Evolutionary conservation across 768 basidiomycete genomes (phyloP).

Genomic region (Lentinula guzmanii): DNA sequence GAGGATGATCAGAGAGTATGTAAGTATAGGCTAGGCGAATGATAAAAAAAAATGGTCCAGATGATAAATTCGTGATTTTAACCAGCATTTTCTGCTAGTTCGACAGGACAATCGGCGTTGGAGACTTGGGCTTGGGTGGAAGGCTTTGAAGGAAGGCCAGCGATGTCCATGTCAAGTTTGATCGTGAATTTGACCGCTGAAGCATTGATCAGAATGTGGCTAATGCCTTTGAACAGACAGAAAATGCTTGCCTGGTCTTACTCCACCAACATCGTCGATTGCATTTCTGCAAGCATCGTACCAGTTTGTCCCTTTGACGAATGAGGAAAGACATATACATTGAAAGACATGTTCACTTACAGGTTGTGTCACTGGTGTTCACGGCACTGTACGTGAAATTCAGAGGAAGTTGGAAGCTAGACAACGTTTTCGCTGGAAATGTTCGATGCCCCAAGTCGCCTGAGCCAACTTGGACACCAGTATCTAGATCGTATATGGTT

Average conservation of each 20-base stretch:
- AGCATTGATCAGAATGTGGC: conserved; percentile 6
- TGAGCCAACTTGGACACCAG: conserved; percentile 55
- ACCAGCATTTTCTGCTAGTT: conserved; percentile 47
- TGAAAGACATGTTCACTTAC: conserved; percentile 32
- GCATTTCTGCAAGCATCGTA: conserved; percentile 72
- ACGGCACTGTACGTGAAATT: conserved; percentile 78
- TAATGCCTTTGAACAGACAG: not conserved
- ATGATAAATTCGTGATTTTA: conserved; percentile 22
- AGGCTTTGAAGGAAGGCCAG: conserved; percentile 54
- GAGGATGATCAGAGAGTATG: not conserved
- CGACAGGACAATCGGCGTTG: conserved; percentile 64
- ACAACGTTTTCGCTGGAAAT: conserved; percentile 61
- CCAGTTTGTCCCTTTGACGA: conserved; percentile 59
- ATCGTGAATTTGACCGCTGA: conserved; percentile 60
- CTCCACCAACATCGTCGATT: conserved; percentile 39
- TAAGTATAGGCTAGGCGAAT: not conserved
- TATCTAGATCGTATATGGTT: conserved; percentile 62
- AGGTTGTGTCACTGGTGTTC: conserved; percentile 81
- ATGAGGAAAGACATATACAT: conserved; percentile 1
- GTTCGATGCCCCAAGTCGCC: conserved; percentile 57
- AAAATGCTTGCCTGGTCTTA: conserved; percentile 49
- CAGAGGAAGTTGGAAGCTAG: conserved; percentile 66
- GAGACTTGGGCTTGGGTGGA: conserved; percentile 50
- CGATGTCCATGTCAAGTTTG: conserved; percentile 59
- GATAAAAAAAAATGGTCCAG: not conserved